phyloP scores from a whole-genome alignment of 139 green algal genomes.

The Chlamydomonas applanata region DNA sequence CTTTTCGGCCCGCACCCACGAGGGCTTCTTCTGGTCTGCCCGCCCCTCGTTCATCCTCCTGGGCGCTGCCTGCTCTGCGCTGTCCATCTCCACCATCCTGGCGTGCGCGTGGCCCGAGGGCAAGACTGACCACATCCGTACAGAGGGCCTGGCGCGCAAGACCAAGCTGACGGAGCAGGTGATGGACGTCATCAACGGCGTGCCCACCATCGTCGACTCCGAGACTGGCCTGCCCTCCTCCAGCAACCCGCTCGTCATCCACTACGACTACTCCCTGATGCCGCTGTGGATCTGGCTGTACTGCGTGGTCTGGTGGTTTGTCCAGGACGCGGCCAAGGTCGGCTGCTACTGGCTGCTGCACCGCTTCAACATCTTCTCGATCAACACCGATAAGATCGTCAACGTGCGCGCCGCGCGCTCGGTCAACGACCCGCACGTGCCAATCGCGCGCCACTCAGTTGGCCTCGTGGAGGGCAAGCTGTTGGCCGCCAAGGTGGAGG shows the following conservation, averaged over 20 bases:
- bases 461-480: constrained; percentile 30
- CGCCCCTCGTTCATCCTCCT: constrained; percentile 36
- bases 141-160: constrained; percentile 33
- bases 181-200: constrained; percentile 32
- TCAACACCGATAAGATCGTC: constrained; percentile 29
- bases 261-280: constrained; percentile 42
- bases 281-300: constrained; percentile 81
- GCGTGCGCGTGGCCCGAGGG: constrained; percentile 66
- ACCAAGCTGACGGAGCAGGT: constrained; percentile 26
- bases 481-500: constrained; percentile 20
- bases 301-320: constrained; percentile 76
- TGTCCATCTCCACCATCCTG: constrained; percentile 65
- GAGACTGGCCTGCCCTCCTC: background rate
- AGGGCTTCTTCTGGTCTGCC: constrained; percentile 67
- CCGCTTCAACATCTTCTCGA: constrained; percentile 32
- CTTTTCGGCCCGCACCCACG: constrained; percentile 75
- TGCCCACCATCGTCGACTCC: constrained; percentile 18
- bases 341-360: constrained; percentile 48
- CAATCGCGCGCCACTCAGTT: constrained; percentile 6
- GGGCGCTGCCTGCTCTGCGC: constrained; percentile 27
- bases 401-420: constrained; percentile 27
- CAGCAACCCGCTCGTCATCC: background rate
- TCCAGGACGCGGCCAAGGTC: constrained; percentile 75
- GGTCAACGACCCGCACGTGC: background rate
- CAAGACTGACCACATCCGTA: constrained; percentile 39